Evolutionary conservation across 2,329 filamentous ascomycete species (phyloP).

Genomic region (Raffaelea deltoideospora): DNA sequence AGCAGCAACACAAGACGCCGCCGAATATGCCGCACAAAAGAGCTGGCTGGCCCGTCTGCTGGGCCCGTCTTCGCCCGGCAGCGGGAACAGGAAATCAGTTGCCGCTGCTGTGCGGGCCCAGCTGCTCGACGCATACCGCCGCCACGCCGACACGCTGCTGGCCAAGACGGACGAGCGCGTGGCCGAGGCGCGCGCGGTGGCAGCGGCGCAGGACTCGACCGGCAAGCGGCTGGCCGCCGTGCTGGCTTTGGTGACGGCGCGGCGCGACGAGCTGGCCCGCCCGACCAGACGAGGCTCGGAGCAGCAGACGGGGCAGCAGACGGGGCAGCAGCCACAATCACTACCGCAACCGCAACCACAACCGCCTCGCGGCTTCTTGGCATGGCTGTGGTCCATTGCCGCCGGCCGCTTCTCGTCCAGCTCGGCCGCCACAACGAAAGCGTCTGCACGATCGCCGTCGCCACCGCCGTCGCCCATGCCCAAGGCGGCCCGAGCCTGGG

Average conservation of each 20-base stretch:
- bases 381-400: no score
- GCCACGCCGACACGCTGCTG: constrained; percentile 54
- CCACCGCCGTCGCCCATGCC: no score
- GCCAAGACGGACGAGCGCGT: constrained; percentile 56
- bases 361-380: not conserved
- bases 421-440: no score
- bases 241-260: constrained; percentile 46
- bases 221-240: constrained; percentile 58
- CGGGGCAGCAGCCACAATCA: not conserved
- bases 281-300: not conserved
- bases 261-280: constrained; percentile 38
- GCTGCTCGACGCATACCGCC: constrained; percentile 59
- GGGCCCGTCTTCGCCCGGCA: constrained; percentile 20
- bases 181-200: constrained; percentile 51
- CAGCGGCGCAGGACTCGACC: constrained; percentile 49
- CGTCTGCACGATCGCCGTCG: no score
- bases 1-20: not conserved
- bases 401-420: no score
- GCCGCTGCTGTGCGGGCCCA: constrained; percentile 18
- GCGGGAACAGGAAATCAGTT: no score
- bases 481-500: constrained; percentile 2
- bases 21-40: constrained; percentile 14
- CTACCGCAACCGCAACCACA: not conserved
- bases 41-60: constrained; percentile 17
- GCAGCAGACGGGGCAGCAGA: not conserved